Percentiles rank a stretch among this genome's conserved stretches.
Evolutionary conservation across 768 basidiomycete genomes (phyloP).

Genomic region (Termitomyces sp.): DNA sequence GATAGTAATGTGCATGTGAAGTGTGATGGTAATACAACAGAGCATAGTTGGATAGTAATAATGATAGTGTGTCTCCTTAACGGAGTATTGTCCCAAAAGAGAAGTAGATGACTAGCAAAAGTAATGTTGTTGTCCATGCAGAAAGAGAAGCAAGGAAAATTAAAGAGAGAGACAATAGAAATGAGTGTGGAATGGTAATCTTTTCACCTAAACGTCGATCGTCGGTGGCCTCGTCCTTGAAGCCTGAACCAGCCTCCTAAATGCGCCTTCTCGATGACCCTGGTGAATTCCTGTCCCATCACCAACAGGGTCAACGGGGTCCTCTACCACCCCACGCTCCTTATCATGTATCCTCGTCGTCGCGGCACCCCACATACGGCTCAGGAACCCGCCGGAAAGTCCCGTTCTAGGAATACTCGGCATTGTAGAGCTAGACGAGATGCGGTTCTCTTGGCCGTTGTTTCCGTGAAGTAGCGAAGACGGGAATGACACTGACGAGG

Average conservation of each 20-base stretch:
- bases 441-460: constrained; percentile 2
- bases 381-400: constrained; percentile 49
- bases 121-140: not conserved
- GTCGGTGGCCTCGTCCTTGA: constrained; percentile 18
- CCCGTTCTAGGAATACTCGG: constrained; percentile 26
- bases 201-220: constrained; percentile 11
- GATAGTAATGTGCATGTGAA: constrained; percentile 3
- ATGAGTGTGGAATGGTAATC: not conserved
- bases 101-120: constrained; percentile 20
- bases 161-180: constrained; percentile 8
- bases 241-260: constrained; percentile 24
- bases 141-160: constrained; percentile 7
- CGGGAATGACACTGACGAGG: constrained; percentile 17
- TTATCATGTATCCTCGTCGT: constrained; percentile 23
- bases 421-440: constrained; percentile 32
- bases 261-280: constrained; percentile 19
- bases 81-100: constrained; percentile 2
- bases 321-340: constrained; percentile 12
- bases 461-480: not conserved
- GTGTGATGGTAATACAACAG: constrained; percentile 6
- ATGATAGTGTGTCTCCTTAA: constrained; percentile 13
- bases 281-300: constrained; percentile 14
- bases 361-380: constrained; percentile 71
- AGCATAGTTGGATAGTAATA: constrained; percentile 16
- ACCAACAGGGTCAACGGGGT: constrained; percentile 8